Conservation (phyloP, 1,139 yeast species). For the Pichia sp. region DNA sequence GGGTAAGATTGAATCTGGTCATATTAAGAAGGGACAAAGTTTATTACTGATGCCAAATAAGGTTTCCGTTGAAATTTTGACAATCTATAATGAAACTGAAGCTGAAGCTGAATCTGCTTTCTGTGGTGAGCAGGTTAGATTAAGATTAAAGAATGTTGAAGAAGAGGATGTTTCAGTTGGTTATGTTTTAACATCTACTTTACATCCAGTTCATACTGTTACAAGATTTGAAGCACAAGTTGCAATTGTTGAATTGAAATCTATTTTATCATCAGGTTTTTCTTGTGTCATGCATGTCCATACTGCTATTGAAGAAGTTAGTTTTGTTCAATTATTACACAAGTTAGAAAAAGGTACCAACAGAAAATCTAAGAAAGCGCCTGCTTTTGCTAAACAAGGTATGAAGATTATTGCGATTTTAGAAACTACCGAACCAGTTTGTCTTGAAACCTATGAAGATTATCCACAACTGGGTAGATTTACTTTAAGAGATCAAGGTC, state of each 20-base stretch:
- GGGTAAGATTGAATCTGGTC: conserved; percentile 97
- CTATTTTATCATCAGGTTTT: conserved; percentile 90
- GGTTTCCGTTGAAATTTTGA: conserved; percentile 70
- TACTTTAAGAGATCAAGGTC: conserved; percentile 97
- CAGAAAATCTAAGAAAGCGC: conserved; percentile 93
- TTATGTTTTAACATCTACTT: conserved; percentile 79
- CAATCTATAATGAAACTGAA: conserved; percentile 91
- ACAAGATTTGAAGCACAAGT: conserved; percentile 92
- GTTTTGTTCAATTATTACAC: conserved; percentile 75
- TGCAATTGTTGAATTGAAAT: conserved; percentile 92
- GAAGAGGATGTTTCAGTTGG: conserved; percentile 95
- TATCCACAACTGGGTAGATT: conserved; percentile 97
- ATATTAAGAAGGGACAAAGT: conserved; percentile 69
- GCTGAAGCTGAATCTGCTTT: conserved; percentile 84
- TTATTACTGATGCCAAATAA: conserved; percentile 91
- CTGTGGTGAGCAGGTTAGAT: conserved; percentile 96
- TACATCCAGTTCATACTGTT: conserved; percentile 86
- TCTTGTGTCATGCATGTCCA: conserved; percentile 98
- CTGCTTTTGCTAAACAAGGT: conserved; percentile 98
- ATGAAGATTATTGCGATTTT: conserved; percentile 94
- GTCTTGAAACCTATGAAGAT: conserved; percentile 87
- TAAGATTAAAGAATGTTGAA: conserved; percentile 90
- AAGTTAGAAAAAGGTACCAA: conserved; percentile 95
- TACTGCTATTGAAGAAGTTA: conserved; percentile 95
- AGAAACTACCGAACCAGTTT: conserved; percentile 79